Evolutionary conservation across 129 eudicot species (phyloP).

Genomic region (Escallonia rubra): DNA sequence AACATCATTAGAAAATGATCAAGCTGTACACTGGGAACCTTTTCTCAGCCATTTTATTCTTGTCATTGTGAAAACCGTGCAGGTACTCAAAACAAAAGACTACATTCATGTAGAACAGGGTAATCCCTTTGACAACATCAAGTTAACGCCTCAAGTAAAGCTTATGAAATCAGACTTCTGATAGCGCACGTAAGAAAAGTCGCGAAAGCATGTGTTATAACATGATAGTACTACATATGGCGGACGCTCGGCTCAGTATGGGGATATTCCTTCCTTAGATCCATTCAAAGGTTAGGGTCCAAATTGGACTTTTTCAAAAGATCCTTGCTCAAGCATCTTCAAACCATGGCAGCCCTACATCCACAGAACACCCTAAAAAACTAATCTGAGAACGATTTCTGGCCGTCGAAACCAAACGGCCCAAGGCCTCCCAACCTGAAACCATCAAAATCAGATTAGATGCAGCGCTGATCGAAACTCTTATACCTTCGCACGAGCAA

Average conservation of each 20-base stretch:
- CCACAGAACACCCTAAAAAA: too few species aligned
- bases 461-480: too few species aligned
- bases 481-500: too few species aligned
- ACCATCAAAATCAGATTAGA: too few species aligned
- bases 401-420: too few species aligned
- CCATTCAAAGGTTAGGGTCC: background rate
- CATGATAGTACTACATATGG: background rate
- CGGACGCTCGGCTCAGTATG: conserved; percentile 16
- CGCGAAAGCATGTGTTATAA: conserved; percentile 4
- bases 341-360: too few species aligned
- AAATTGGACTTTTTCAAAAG: too few species aligned
- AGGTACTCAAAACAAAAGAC: conserved; percentile 91
- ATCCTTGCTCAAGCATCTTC: too few species aligned
- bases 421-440: too few species aligned
- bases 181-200: background rate
- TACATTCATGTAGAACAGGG: conserved; percentile 78
- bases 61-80: conserved; percentile 5
- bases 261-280: conserved; percentile 18
- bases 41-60: background rate
- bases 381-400: too few species aligned
- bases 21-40: too few species aligned
- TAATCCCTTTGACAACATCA: conserved; percentile 49
- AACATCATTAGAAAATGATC: too few species aligned
- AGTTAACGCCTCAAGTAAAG: conserved; percentile 58
- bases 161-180: conserved; percentile 71